Base-by-base conservation (phyloP, 2,329 filamentous ascomycete species). In the Claviceps purpurea region DNA sequence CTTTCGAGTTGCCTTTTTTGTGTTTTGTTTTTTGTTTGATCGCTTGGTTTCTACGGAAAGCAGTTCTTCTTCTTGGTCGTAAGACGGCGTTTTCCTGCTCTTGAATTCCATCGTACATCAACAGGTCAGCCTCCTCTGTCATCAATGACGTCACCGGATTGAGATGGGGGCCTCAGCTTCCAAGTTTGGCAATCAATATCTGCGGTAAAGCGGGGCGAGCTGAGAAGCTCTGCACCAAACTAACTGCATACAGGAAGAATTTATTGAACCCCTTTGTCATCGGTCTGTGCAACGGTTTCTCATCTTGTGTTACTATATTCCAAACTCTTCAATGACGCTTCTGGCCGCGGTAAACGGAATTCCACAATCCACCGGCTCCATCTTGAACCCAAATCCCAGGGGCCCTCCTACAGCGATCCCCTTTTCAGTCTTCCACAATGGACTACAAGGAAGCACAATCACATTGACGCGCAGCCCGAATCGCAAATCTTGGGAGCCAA, bases 401-500 rank as follows among this genome's bases (percentile, higher is more conserved):
- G 66, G 66, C 0, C 66, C 66, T 1, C 66, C 66, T 1, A 68
- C 58, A 22, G 62, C 61, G 51, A 69, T 61, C 0, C 62, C 68
- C 49, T 59, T 58, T 3, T 64, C 62, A 1, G 63, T 68, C 58
- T 64, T 74, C 75, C 76, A 79, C 11, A 76, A 56, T 0, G 74
- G 73, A 53, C 75, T 73, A 1, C 73, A 70, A 2, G 73, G 66
- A 37, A 78, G 62, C 0, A 67, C 75, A 53, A 78, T 71, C 0
- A 78, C 74, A 37, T 62, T 71, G 0, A 78, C 75, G 4, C 69
- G 64, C 2, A 78, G 56, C 0, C 76, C 76, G 51, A 77, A 79
- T 10, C 74, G 66, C 34, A 76, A 61, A 24, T 77, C 74, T 14
- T 72, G 70, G 0, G 74, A 73, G 0, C 74, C 74, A 4, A 77